These are phyloP conservation scores for Musa troglodytarum DNA, from an alignment of 176 grass and related monocot species.

Conservation along the genomic window DNA sequence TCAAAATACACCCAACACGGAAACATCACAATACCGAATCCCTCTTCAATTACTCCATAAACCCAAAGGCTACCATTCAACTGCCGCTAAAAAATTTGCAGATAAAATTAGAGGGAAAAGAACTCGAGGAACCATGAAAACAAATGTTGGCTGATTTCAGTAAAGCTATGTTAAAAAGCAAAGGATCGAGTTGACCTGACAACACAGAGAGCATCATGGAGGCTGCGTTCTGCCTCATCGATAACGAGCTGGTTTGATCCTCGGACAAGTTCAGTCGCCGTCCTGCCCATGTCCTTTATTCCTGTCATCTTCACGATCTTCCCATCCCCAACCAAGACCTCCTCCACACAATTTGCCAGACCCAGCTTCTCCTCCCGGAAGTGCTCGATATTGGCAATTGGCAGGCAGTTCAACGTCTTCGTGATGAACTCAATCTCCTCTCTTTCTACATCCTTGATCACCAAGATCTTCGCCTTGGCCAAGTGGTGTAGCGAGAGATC, in stretches of 20 bases:
- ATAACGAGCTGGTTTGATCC: constrained; percentile 87
- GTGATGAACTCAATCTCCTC: constrained; percentile 97
- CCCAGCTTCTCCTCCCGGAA: constrained; percentile 86
- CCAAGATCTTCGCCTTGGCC: constrained; percentile 77
- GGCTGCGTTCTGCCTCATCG: constrained; percentile 87
- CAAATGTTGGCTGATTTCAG: neutral
- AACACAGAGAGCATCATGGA: constrained; percentile 89
- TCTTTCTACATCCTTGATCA: constrained; percentile 89
- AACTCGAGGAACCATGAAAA: neutral
- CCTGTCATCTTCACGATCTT: constrained; percentile 74
- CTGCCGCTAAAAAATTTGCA: neutral
- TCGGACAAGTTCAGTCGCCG: constrained; percentile 63
- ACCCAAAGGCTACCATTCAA: neutral
- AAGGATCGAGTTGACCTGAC: constrained; percentile 47
- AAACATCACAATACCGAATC: too few relatives aligned
- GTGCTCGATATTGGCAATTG: constrained; percentile 88
- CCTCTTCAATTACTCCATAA: neutral
- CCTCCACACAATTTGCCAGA: constrained; percentile 62
- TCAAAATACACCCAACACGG: too few relatives aligned
- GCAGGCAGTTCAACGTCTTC: constrained; percentile 80
- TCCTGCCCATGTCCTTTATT: constrained; percentile 83
- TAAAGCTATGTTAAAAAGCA: neutral
- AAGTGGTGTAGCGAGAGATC: constrained; percentile 85
- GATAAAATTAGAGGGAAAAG: neutral
- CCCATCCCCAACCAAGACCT: constrained; percentile 65